Conservation (phyloP, 2,329 filamentous ascomycete species). For the Sclerotinia sclerotiorum region DNA sequence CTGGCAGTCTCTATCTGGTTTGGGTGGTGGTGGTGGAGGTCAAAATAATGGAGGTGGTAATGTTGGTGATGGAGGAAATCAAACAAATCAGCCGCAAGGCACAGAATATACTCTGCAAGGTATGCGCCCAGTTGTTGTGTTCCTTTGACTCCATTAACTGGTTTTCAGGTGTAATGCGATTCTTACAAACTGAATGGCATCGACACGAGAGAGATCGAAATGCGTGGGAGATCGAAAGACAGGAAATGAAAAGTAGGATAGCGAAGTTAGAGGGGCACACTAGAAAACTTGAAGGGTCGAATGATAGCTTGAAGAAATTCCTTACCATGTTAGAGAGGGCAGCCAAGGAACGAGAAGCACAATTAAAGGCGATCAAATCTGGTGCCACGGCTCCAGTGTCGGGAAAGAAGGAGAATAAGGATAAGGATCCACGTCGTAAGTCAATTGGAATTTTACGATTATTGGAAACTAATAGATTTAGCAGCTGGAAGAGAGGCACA, state of each 20-base stretch:
- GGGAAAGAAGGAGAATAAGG: constrained; percentile 50
- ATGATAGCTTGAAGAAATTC: constrained; percentile 87
- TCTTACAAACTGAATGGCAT: constrained; percentile 98
- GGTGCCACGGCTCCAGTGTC: constrained; percentile 44
- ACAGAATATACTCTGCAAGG: constrained; percentile 74
- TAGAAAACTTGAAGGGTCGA: constrained; percentile 80
- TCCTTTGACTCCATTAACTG: neutral
- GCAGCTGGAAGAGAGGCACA: constrained; percentile 30
- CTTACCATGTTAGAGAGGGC: constrained; percentile 86
- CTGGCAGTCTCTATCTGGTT: constrained; percentile 67
- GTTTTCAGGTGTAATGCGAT: constrained; percentile 95
- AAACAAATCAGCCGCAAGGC: constrained; percentile 52
- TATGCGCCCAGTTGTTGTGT: constrained; percentile 39
- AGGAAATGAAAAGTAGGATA: constrained; percentile 98
- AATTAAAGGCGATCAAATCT: constrained; percentile 55
- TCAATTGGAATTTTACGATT: constrained; percentile 26
- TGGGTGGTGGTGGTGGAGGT: constrained; percentile 34
- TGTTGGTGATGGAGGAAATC: constrained; percentile 33
- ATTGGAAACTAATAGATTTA: constrained; percentile 13
- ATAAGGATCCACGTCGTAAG: constrained; percentile 59
- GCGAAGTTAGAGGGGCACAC: constrained; percentile 89
- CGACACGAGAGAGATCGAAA: constrained; percentile 96
- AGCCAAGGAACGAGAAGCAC: constrained; percentile 79
- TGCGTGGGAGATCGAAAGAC: constrained; percentile 97
- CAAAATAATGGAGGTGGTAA: constrained; percentile 37